phyloP scores from a whole-genome alignment of 441 rosid species.

The Kokia cookei region DNA sequence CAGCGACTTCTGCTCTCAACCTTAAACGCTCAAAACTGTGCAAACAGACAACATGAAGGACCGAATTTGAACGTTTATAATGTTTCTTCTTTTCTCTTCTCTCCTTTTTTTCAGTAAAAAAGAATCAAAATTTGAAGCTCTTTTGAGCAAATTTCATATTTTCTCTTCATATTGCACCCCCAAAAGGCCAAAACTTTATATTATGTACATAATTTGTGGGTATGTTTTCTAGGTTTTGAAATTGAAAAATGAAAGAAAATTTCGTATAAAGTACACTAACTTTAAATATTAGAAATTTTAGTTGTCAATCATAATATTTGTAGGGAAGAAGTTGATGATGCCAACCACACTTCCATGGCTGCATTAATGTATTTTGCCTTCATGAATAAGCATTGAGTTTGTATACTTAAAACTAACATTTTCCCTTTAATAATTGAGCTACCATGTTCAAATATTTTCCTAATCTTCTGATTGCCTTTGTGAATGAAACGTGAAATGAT shows the following conservation, averaged over 20 bases:
- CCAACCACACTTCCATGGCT: neutral
- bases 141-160: neutral
- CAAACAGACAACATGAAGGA: neutral
- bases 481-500: neutral
- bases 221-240: neutral
- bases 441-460: neutral
- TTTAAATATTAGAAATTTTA: neutral
- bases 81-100: neutral
- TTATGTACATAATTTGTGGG: neutral
- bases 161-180: neutral
- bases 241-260: no score
- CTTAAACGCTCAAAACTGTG: constrained; percentile 8
- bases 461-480: neutral
- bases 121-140: neutral
- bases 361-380: neutral
- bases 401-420: neutral
- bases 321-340: neutral
- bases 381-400: neutral
- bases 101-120: neutral
- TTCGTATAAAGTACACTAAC: neutral
- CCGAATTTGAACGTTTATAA: neutral
- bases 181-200: neutral
- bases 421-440: neutral
- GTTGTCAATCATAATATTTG: neutral
- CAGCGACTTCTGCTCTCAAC: constrained; percentile 37